Conservation (phyloP, 805 yeast species). For the Saturnispora kantuleensis region DNA sequence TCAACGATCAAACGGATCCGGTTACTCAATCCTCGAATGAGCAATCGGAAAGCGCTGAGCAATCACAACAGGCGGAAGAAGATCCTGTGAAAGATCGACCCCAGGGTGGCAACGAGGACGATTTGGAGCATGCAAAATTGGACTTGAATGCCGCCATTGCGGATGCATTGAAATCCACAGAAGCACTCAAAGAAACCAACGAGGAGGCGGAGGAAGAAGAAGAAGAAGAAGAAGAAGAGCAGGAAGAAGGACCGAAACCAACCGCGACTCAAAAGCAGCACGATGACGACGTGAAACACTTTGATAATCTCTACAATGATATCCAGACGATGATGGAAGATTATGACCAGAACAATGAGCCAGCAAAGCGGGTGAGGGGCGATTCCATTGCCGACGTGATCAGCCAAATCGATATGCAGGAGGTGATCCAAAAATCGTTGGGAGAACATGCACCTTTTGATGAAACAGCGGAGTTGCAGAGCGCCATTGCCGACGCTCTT, state of each 20-base stretch:
- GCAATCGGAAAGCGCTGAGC: not conserved
- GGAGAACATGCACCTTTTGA: constrained; percentile 11
- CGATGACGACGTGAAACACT: constrained; percentile 2
- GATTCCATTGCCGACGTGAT: constrained; percentile 9
- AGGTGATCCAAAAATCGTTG: constrained; percentile 16
- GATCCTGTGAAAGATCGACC: not conserved
- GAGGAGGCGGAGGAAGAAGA: not conserved
- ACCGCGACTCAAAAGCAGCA: constrained; percentile 3
- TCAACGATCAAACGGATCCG: not conserved
- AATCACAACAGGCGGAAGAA: not conserved
- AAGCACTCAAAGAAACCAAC: not conserved
- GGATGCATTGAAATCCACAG: constrained; percentile 17
- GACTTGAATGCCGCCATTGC: constrained; percentile 20
- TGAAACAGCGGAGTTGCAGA: constrained; percentile 17
- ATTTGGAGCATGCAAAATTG: constrained; percentile 7
- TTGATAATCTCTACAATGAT: constrained; percentile 7
- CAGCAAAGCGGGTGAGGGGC: not conserved
- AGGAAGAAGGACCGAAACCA: constrained; percentile 1
- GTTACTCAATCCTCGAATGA: not conserved
- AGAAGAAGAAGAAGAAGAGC: not conserved
- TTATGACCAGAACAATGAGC: not conserved
- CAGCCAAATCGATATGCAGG: constrained; percentile 11
- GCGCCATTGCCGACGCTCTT: constrained; percentile 22
- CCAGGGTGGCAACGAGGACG: constrained; percentile 1
- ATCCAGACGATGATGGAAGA: constrained; percentile 7